phyloP scores from a whole-genome alignment of 768 basidiomycete species.

The Boletus huronensis region DNA sequence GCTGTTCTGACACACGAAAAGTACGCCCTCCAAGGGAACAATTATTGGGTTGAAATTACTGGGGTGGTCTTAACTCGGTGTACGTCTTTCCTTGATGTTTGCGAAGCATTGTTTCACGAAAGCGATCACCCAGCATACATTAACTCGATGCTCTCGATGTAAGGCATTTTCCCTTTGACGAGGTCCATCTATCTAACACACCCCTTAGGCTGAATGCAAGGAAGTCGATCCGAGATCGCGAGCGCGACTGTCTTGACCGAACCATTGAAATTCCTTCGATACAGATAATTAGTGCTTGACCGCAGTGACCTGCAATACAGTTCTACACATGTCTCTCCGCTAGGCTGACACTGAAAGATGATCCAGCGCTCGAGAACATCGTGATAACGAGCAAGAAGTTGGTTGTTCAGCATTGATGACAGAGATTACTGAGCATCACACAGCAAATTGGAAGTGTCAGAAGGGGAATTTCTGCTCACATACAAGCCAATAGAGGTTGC shows the following conservation, averaged over 20 bases:
- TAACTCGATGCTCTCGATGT: slow-evolving; percentile 10
- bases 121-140: background rate
- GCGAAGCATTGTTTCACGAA: background rate
- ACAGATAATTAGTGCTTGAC: background rate
- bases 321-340: background rate
- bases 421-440: background rate
- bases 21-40: background rate
- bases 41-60: slow-evolving; percentile 2
- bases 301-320: background rate
- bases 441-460: background rate
- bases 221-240: slow-evolving; percentile 10
- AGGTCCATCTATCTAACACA: background rate
- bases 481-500: slow-evolving; percentile 3
- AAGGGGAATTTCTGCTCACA: background rate
- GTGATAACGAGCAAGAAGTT: background rate
- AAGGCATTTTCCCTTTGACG: background rate
- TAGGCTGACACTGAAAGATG: background rate
- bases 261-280: slow-evolving; percentile 9
- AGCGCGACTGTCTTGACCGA: slow-evolving; percentile 1
- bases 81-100: background rate
- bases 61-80: slow-evolving; percentile 1
- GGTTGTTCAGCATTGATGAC: background rate
- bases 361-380: background rate
- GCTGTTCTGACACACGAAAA: background rate
- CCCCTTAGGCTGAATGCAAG: slow-evolving; percentile 13